Evolutionary conservation across 2,329 filamentous ascomycete genomes (phyloP).

Genomic region (Aspergillus sp.): DNA sequence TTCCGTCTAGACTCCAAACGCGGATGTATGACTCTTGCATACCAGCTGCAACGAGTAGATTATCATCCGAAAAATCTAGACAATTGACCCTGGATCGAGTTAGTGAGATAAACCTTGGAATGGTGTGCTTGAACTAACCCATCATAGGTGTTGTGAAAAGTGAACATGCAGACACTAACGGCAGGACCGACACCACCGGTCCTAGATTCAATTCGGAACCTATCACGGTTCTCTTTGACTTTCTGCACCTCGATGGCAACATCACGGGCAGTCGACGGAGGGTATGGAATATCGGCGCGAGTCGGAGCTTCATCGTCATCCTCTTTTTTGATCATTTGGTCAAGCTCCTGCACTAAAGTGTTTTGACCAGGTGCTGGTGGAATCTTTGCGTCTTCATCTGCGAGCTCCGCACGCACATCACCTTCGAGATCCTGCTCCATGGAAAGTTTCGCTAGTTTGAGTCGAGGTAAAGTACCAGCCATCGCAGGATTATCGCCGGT

Average conservation of each 20-base stretch:
- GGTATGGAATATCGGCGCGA: slow-evolving; percentile 77
- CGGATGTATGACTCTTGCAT: slow-evolving; percentile 95
- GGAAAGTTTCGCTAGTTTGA: slow-evolving; percentile 78
- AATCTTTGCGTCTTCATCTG: slow-evolving; percentile 77
- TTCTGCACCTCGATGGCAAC: slow-evolving; percentile 93
- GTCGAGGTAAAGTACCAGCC: slow-evolving; percentile 57
- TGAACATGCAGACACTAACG: slow-evolving; percentile 94
- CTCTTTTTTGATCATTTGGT: slow-evolving; percentile 83
- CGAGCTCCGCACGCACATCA: slow-evolving; percentile 82
- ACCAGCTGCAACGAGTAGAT: slow-evolving; percentile 80
- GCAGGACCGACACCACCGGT: slow-evolving; percentile 80
- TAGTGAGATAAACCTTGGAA: not conserved
- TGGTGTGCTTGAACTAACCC: slow-evolving; percentile 55
- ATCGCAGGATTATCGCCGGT: slow-evolving; percentile 57
- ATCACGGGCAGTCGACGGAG: slow-evolving; percentile 83
- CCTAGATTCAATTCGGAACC: slow-evolving; percentile 81
- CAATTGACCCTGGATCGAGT: slow-evolving; percentile 69
- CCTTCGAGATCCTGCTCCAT: slow-evolving; percentile 80
- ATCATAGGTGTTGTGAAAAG: slow-evolving; percentile 94
- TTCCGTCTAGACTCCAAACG: slow-evolving; percentile 87
- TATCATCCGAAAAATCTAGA: slow-evolving; percentile 92
- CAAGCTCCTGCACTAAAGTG: slow-evolving; percentile 83
- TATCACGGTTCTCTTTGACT: slow-evolving; percentile 86
- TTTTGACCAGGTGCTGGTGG: slow-evolving; percentile 69
- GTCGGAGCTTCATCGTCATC: slow-evolving; percentile 80